Base-by-base conservation (phyloP, 1,284 basidiomycete species). In the Microbotryomycetes sp. region DNA sequence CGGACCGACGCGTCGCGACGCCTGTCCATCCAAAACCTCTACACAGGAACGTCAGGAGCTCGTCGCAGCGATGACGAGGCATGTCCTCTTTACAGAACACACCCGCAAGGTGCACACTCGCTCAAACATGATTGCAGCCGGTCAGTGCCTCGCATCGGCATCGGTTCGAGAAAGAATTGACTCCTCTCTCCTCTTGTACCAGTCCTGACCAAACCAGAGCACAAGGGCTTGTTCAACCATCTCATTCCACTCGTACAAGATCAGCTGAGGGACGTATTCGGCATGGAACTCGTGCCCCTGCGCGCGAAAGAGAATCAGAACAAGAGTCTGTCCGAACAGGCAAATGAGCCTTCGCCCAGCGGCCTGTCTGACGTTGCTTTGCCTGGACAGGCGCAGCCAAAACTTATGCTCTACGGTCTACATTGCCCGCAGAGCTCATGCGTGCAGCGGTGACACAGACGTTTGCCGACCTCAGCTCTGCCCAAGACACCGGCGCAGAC, bases 211-310 rank as follows among this genome's bases (percentile, higher is more conserved):
- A 60, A 59, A 41, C 35, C 35, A 28, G 61, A 57, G 11, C 41
- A 56, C 21, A 45, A 57, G 5, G 21, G 50, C 15, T 52, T 61
- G 35, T 66, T 66, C 48, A 54, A 46, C 53, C 21, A 59, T 5
- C 54, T 68, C 50, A 49, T 68, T 28, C 56, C 57, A 28, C 50
- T 51, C 7, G 67, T 57, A 1, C 61, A 68, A 24, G 66, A 62
- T 46, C 18, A 53, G 21, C 54, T 68, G 13, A 30, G 46, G 18
- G 54, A 64, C 4, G 48, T 58, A n/a, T 21, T 68, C 29, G 67
- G 67, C 9, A 60, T 68, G 57, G 67, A 68, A 45, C 54, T 68
- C 41, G 52, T 62, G 51, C 30, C 27, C 23, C 47, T 68, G 15
- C 54, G 67, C n/a, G 35, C 30, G 2, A 59, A 59, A 24, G 67